Conservation (phyloP, 2,329 filamentous ascomycete species). For the Daldinia sp. region DNA sequence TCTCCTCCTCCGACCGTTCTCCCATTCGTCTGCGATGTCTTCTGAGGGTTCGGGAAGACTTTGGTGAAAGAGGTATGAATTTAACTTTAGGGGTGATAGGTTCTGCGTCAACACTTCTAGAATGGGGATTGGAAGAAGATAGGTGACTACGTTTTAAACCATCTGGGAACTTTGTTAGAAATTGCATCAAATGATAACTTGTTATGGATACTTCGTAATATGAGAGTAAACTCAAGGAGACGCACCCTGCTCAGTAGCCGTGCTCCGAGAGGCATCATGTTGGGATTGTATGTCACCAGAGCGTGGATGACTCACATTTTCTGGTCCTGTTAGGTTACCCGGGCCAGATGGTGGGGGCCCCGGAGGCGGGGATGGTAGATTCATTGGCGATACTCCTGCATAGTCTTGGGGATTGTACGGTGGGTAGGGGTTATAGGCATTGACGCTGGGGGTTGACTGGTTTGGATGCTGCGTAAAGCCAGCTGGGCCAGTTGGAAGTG, state of each 20-base stretch:
- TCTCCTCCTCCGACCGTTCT: constrained; percentile 18
- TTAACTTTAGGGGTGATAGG: constrained; percentile 38
- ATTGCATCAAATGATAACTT: neutral
- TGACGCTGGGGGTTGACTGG: constrained; percentile 43
- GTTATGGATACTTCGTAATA: neutral
- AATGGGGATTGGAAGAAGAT: constrained; percentile 15
- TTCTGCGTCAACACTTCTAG: constrained; percentile 7
- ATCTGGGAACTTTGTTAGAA: constrained; percentile 34
- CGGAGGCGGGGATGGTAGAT: constrained; percentile 39
- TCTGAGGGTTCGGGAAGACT: constrained; percentile 44
- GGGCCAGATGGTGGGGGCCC: constrained; percentile 37
- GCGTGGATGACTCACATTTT: constrained; percentile 48
- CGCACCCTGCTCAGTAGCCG: constrained; percentile 48
- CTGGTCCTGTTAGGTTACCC: constrained; percentile 42
- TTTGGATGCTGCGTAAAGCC: constrained; percentile 45
- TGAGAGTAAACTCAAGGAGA: constrained; percentile 43
- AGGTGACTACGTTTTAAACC: constrained; percentile 35
- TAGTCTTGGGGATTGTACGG: constrained; percentile 45
- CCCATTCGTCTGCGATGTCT: constrained; percentile 36
- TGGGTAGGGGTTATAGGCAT: constrained; percentile 39
- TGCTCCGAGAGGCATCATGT: constrained; percentile 42
- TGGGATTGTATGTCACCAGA: constrained; percentile 41
- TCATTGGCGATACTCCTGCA: constrained; percentile 34
- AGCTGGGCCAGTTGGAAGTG: constrained; percentile 33
- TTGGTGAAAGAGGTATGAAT: constrained; percentile 45